These are phyloP conservation scores for Xylaria scruposa DNA, from an alignment of 495 filamentous ascomycete species.

Conservation along the genomic window DNA sequence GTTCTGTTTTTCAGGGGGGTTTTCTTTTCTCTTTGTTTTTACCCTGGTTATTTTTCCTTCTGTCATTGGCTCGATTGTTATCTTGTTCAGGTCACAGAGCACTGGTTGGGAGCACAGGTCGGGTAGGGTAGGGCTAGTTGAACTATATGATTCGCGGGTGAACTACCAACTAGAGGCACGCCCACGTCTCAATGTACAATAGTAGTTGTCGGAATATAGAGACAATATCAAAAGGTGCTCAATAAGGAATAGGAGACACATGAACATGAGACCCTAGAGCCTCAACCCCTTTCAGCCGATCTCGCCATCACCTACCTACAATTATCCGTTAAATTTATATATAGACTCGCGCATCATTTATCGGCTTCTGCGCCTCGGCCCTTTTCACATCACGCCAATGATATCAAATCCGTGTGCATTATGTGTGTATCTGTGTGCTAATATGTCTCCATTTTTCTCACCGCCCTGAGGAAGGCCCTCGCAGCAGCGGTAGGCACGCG, in stretches of 20 bases:
- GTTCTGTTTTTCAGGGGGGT: not conserved
- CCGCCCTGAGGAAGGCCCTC: slow-evolving; percentile 9
- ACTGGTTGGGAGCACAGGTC: not conserved
- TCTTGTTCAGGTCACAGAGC: slow-evolving; percentile 1
- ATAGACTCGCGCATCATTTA: slow-evolving; percentile 18
- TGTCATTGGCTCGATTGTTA: not conserved
- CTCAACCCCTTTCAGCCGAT: slow-evolving; percentile 2
- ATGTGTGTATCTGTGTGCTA: no score
- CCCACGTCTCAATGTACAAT: slow-evolving; percentile 18
- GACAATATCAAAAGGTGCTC: not conserved
- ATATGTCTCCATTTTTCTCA: not conserved
- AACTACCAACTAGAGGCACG: slow-evolving; percentile 6
- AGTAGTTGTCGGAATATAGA: slow-evolving; percentile 2
- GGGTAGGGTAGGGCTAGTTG: not conserved
- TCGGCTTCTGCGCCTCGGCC: slow-evolving; percentile 13
- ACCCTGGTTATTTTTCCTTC: not conserved
- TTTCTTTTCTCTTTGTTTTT: not conserved
- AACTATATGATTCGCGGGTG: slow-evolving; percentile 15
- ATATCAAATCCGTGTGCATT: not conserved
- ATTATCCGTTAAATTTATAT: slow-evolving; percentile 17
- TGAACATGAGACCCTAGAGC: not conserved
- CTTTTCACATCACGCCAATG: not conserved
- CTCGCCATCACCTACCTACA: slow-evolving; percentile 9
- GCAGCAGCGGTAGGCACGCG: slow-evolving; percentile 17
- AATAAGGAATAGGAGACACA: slow-evolving; percentile 1